Conservation (phyloP, 1,139 yeast species). For the Saccharomycopsis hybrid region DNA sequence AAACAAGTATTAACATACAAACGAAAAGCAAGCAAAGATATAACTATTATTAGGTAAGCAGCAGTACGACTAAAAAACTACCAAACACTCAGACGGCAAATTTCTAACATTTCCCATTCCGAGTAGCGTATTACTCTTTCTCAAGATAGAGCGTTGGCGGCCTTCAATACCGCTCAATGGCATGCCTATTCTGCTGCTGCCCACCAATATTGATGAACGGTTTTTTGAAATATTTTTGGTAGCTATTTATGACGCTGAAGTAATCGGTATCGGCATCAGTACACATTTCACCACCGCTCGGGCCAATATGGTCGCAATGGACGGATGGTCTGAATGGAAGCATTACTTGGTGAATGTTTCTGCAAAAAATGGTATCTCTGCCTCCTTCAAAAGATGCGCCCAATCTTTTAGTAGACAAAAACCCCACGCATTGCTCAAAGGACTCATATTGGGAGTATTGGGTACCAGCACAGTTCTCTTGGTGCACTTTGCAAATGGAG, state of each 20-base stretch:
- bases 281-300: constrained; percentile 27
- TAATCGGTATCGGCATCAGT: constrained; percentile 22
- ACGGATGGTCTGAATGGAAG: constrained; percentile 23
- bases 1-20: no score
- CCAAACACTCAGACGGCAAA: no score
- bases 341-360: constrained; percentile 25
- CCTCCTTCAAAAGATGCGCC: constrained; percentile 26
- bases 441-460: constrained; percentile 18
- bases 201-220: no score
- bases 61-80: no score
- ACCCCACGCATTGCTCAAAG: constrained; percentile 22
- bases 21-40: no score
- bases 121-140: no score
- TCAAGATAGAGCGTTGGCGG: no score
- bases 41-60: no score
- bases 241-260: constrained; percentile 14
- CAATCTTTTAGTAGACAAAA: constrained; percentile 17
- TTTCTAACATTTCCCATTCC: no score
- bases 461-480: constrained; percentile 20
- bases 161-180: no score
- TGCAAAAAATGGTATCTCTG: constrained; percentile 25
- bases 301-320: constrained; percentile 26
- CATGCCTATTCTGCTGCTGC: no score
- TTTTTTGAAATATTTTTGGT: constrained; percentile 10
- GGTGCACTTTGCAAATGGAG: constrained; percentile 23